Evolutionary conservation across 306 rosid species (phyloP).

Genomic region (Ormosia emarginata): DNA sequence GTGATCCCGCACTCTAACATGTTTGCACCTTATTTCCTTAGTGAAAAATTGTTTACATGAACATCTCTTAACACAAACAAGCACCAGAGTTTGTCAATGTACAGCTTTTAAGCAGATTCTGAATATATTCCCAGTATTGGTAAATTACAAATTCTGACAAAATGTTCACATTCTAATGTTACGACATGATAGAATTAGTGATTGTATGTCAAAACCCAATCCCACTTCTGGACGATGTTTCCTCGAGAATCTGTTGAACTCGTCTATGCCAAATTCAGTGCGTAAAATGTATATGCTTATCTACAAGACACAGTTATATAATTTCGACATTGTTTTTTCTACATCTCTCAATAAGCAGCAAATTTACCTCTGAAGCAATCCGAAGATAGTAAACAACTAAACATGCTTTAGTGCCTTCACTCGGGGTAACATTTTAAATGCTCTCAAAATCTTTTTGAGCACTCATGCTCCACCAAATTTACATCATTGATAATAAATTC

Average conservation of each 20-base stretch:
- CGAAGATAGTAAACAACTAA: not conserved
- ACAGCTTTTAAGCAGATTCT: not conserved
- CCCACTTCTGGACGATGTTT: slow-evolving; percentile 12
- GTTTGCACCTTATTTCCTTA: not conserved
- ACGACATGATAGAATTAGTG: slow-evolving; percentile 16
- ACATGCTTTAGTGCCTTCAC: not conserved
- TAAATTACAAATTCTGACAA: slow-evolving; percentile 9
- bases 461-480: too few relatives aligned
- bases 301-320: not conserved
- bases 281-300: not conserved
- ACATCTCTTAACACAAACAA: not conserved
- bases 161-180: slow-evolving; percentile 5
- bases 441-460: too few relatives aligned
- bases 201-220: slow-evolving; percentile 21
- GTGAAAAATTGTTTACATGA: not conserved
- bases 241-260: not conserved
- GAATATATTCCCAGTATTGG: not conserved
- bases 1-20: not conserved
- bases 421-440: too few relatives aligned
- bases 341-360: not conserved
- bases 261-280: not conserved
- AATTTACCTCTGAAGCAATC: not conserved
- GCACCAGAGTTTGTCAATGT: not conserved
- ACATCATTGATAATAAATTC: too few relatives aligned
- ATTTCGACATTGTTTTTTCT: not conserved